Evolutionary conservation across 2,329 filamentous ascomycete genomes (phyloP), one percentile per base, ranked within the genome.

Genomic region (Byssochlamys sp.): DNA sequence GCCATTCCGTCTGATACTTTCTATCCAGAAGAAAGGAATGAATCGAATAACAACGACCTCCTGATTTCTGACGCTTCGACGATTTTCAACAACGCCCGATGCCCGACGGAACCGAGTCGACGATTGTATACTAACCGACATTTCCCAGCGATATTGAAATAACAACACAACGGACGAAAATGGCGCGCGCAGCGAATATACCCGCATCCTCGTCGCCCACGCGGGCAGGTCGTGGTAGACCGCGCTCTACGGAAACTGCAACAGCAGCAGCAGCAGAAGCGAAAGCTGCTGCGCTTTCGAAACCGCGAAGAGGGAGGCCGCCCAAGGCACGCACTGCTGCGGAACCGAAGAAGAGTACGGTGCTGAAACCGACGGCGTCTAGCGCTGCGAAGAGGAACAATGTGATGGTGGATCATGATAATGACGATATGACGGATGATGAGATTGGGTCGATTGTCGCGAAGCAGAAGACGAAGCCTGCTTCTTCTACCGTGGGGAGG

Each of bases 181-280:
- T 67, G 65, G 65, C 65, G 56, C 63, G 65, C 55, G 65, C 65
- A 52, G 65, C 65, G 45, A 58, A 65, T 33, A 67, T 67, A 24
- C 65, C 65, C 14, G 29, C 53, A 3, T 55, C 57, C n/a, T 61
- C 60, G 9, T 58, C 64, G 9, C 62, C 63, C 6, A 63, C 64
- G 57, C 60, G 61, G 55, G 54, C 58, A 28, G 61, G 61, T 54
- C 65, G 65, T 53, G 60, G 61, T 27, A 59, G 61, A 35, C 59
- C 60, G 7, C 63, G 62, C 31, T 45, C 50, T n/a, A 52, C 19
- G 19, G 19, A 19, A 19, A 19, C 19, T 19, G 19, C 48, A 12
- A 39, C 58, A 27, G 48, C 28, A 4, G 24, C 58, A 14, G 48
- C 51, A 2, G 25, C 59, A 9, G 56, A 24, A 11, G 51, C 58